Conservation (phyloP, 768 basidiomycete genomes). For the Neoboletus brunneissimus region DNA sequence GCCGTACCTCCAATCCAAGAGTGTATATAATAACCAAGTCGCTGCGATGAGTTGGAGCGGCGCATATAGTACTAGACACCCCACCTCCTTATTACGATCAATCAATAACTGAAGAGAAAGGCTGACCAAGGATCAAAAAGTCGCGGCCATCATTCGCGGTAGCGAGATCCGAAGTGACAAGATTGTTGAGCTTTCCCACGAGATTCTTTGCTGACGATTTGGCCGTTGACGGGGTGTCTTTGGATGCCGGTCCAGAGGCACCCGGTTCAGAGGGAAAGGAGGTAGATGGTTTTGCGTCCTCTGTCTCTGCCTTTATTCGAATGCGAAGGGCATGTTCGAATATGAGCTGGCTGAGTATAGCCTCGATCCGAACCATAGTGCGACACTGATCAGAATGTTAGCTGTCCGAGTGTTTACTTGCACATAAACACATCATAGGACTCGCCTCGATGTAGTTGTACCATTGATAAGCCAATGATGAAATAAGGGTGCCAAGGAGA, state of each 20-base stretch:
- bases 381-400: background rate
- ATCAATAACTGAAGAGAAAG: background rate
- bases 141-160: background rate
- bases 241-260: background rate
- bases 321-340: slow-evolving; percentile 2
- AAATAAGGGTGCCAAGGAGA: background rate
- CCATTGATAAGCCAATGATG: background rate
- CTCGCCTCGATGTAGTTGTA: background rate
- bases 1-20: slow-evolving; percentile 1
- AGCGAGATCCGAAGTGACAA: slow-evolving; percentile 1
- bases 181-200: slow-evolving; percentile 1
- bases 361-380: slow-evolving; percentile 1
- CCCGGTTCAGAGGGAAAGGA: background rate
- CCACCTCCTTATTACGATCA: background rate
- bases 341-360: slow-evolving; percentile 2
- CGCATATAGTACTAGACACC: background rate
- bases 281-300: background rate
- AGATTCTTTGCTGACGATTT: background rate
- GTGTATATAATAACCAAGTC: slow-evolving; percentile 1
- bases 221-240: background rate
- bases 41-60: slow-evolving; percentile 1
- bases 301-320: background rate
- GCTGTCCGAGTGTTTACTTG: background rate
- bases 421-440: background rate
- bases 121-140: slow-evolving; percentile 1